Base-by-base conservation (phyloP, 768 basidiomycete species). In the Xerocomellus dryophilus region DNA sequence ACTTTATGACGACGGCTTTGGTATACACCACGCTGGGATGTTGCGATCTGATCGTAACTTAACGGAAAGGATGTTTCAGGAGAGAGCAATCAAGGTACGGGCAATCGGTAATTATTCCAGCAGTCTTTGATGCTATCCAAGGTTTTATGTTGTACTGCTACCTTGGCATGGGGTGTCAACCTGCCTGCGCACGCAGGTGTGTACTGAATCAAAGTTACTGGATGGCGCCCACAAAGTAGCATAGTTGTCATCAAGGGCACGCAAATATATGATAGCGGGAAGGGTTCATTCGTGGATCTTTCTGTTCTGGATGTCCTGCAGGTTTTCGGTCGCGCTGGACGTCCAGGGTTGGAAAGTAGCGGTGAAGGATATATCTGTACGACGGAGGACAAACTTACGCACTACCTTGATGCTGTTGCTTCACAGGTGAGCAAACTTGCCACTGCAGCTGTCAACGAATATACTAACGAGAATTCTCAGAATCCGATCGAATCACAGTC, bases 11-110 rank as follows among this genome's bases (percentile, higher is more conserved):
- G 70, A 74, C 57, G 97, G 97, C 5, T 95, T 98, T 66, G 97
- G 95, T 11, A 98, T 99, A 43, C 96, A 98, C 70, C 97, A 99
- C 72, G 97, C 97, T 35, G 97, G 97, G 4, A 98, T 99, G 97
- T 72, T 99, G 56, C 79, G 97, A 43, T 83, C 86, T 7, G 97
- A 99, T 66, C 79, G 97, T 60, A 98, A 93, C 67, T 82, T 98
- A 78, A 94, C 90, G 84, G 97, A 98, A 71, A 80, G 82, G 64
- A 83, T 98, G 84, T 98, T 99, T 57, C 90, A 89, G 63, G 87
- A 88, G 15, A 82, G 84, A 64, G 88, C 83, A 9, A 93, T 98
- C 71, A 99, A 98, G 80, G 96, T 94, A 27, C 51, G 54, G 41
- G 58, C 47, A 29, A 44, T 43, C 14, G 14, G 2, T 17, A 20